Conservation (phyloP, 805 yeast species). For the Lipomyces lipofer region DNA sequence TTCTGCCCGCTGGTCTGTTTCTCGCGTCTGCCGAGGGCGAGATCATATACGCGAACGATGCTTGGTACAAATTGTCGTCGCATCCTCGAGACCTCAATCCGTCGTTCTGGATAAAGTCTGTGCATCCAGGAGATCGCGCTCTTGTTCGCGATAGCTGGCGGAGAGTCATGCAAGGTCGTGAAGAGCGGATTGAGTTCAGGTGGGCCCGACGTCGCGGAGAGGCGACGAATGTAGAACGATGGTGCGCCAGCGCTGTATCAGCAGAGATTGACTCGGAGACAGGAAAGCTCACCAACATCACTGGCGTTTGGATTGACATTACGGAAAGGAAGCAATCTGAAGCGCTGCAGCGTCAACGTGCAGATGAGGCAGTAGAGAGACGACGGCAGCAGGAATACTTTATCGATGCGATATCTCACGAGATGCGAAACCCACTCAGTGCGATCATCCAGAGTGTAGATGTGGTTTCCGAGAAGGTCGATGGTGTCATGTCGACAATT, state of each 20-base stretch:
- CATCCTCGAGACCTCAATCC: constrained; percentile 26
- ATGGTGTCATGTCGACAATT: constrained; percentile 49
- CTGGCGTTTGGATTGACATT: constrained; percentile 31
- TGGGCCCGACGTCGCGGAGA: constrained; percentile 25
- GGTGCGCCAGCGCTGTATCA: constrained; percentile 30
- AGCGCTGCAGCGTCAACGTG: constrained; percentile 30
- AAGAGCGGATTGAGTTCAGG: constrained; percentile 28
- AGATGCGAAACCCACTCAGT: constrained; percentile 89
- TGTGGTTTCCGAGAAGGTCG: constrained; percentile 84
- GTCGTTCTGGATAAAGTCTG: constrained; percentile 30
- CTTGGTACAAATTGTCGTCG: constrained; percentile 26
- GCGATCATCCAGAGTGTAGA: constrained; percentile 96
- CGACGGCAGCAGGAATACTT: constrained; percentile 44
- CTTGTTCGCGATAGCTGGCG: constrained; percentile 29
- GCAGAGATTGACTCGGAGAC: constrained; percentile 28
- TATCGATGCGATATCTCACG: constrained; percentile 90
- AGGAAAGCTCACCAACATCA: constrained; percentile 18
- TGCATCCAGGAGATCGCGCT: constrained; percentile 30
- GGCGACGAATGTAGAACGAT: constrained; percentile 19
- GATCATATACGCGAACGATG: constrained; percentile 30
- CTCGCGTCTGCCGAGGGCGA: constrained; percentile 29
- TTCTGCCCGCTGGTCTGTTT: constrained; percentile 30
- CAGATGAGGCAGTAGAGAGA: constrained; percentile 31
- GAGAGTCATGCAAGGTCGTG: constrained; percentile 25
- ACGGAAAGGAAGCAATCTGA: constrained; percentile 30